These are phyloP conservation scores for Phaeophleospora eucalypticola DNA, from an alignment of 2,329 filamentous ascomycete species.

Conservation along the genomic window DNA sequence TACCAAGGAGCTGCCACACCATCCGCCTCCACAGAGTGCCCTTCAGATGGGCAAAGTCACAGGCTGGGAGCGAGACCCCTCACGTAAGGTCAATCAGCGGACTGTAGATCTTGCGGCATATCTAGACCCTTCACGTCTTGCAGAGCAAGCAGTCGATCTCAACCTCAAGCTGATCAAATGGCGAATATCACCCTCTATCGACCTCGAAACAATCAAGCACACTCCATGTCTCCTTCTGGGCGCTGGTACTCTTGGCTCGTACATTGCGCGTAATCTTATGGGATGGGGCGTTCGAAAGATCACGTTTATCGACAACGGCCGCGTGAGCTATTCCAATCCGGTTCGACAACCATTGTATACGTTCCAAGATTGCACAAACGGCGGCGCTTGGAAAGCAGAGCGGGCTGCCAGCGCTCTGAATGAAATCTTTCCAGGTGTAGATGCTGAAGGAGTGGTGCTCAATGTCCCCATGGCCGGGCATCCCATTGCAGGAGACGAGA, in stretches of 20 bases:
- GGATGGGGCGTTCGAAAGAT: constrained; percentile 95
- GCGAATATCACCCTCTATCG: constrained; percentile 83
- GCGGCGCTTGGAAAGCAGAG: constrained; percentile 77
- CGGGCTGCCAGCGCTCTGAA: constrained; percentile 75
- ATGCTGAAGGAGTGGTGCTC: constrained; percentile 73
- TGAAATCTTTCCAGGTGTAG: constrained; percentile 86
- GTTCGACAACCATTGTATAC: constrained; percentile 90
- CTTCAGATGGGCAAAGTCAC: constrained; percentile 69
- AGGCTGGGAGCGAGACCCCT: constrained; percentile 84
- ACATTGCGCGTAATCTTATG: constrained; percentile 86
- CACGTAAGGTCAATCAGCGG: constrained; percentile 72
- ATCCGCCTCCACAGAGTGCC: constrained; percentile 36
- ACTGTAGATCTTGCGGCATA: constrained; percentile 83
- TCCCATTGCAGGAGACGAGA: constrained; percentile 66
- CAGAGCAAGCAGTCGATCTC: constrained; percentile 90
- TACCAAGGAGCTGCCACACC: constrained; percentile 20
- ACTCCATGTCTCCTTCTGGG: constrained; percentile 88
- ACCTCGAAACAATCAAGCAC: constrained; percentile 83
- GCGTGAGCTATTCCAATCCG: constrained; percentile 92
- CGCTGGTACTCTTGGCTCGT: constrained; percentile 87
- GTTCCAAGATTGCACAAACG: constrained; percentile 82
- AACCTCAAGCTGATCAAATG: constrained; percentile 99
- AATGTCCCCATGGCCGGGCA: constrained; percentile 96
- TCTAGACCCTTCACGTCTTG: constrained; percentile 82
- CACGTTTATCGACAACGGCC: constrained; percentile 90